A percentile compares a stretch with the other conserved stretches of the same genome.
These are phyloP conservation scores for Coniella lustricola DNA, from an alignment of 2,329 filamentous ascomycete species.

Conservation along the genomic window DNA sequence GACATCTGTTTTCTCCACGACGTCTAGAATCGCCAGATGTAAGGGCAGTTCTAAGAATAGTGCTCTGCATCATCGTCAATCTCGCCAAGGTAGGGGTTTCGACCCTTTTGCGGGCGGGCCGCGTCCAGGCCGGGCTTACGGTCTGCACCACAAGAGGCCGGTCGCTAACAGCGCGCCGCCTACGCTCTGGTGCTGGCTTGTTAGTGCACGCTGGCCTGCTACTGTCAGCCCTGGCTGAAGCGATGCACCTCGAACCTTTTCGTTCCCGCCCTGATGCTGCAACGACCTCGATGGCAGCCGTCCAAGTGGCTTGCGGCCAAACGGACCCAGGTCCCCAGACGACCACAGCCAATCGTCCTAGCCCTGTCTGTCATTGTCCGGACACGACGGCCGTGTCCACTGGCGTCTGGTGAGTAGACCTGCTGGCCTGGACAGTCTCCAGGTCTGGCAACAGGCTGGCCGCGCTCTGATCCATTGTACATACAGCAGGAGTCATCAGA, in stretches of 20 bases:
- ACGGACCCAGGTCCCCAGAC: neutral
- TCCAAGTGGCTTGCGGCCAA: slow-evolving; percentile 9
- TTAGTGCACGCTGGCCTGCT: slow-evolving; percentile 8
- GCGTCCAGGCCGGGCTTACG: slow-evolving; percentile 4
- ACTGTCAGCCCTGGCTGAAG: neutral
- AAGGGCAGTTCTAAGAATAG: slow-evolving; percentile 8
- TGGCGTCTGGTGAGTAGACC: neutral
- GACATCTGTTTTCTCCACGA: no score
- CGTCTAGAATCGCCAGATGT: neutral
- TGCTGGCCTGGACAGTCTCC: neutral
- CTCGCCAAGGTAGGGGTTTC: slow-evolving; percentile 10
- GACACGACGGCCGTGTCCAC: neutral
- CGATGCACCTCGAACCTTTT: slow-evolving; percentile 11
- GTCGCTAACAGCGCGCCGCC: neutral
- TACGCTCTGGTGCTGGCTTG: neutral
- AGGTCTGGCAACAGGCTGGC: neutral
- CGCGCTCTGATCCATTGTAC: neutral
- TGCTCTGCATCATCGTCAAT: neutral
- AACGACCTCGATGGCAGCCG: slow-evolving; percentile 8
- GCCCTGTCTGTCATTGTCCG: neutral
- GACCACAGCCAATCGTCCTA: slow-evolving; percentile 6
- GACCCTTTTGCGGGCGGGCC: slow-evolving; percentile 3
- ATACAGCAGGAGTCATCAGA: no score
- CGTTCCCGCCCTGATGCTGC: neutral
- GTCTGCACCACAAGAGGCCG: neutral